A percentile compares a stretch with the other conserved stretches of the same genome.
phyloP scores from a whole-genome alignment of 208 protist species.

The Trypanosomatidae sp. region DNA sequence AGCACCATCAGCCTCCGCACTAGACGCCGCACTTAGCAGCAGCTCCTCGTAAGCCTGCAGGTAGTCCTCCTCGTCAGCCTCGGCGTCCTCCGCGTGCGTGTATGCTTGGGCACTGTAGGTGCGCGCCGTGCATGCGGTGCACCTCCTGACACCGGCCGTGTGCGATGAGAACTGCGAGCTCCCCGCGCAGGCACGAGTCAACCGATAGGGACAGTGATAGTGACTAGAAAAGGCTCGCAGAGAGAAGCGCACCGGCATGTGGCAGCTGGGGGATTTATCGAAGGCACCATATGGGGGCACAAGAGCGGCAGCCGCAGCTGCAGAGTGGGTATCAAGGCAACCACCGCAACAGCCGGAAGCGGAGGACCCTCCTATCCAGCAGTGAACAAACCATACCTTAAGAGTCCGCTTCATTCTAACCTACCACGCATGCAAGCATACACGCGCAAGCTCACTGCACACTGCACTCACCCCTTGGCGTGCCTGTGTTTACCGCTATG shows the following conservation, averaged over 20 bases:
- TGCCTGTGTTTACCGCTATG: neutral
- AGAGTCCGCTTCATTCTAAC: neutral
- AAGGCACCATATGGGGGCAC: neutral
- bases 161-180: neutral
- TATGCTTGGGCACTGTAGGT: neutral
- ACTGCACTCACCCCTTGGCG: neutral
- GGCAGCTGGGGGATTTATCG: too few species aligned
- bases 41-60: slow-evolving; percentile 75
- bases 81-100: neutral
- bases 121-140: neutral
- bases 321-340: neutral
- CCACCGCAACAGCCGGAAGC: neutral
- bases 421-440: neutral
- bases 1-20: neutral
- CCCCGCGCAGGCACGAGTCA: neutral
- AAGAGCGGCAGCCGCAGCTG: neutral
- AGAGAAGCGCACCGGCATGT: neutral
- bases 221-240: neutral
- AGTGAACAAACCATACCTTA: too few species aligned
- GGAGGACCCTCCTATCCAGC: neutral
- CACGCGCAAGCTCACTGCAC: neutral
- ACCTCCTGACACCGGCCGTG: neutral
- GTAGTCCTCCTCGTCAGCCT: slow-evolving; percentile 28
- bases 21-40: slow-evolving; percentile 29
- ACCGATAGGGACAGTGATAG: neutral